A percentile compares a stretch with the other conserved stretches of the same genome.
phyloP scores from a whole-genome alignment of 129 eudicot species.

The Cynara cardunculus region DNA sequence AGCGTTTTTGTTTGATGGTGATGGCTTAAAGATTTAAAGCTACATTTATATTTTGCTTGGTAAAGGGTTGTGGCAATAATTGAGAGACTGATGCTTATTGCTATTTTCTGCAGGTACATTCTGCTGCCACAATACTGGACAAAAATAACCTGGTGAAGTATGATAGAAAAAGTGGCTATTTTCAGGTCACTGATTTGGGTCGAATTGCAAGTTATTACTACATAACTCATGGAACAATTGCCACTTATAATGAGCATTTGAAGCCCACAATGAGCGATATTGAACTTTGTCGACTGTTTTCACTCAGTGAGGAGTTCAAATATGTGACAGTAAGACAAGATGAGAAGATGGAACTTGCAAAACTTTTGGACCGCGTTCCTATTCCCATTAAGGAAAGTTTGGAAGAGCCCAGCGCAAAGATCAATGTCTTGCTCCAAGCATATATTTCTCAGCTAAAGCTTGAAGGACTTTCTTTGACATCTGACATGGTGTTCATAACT shows the following conservation, averaged over 20 bases:
- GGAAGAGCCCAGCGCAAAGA: constrained; percentile 97
- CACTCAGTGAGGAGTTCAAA: constrained; percentile 95
- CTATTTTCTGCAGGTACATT: constrained; percentile 63
- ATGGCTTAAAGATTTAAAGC: not conserved
- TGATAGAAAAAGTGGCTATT: constrained; percentile 94
- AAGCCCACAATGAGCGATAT: constrained; percentile 98
- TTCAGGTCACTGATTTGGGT: constrained; percentile 95
- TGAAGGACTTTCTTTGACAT: constrained; percentile 83
- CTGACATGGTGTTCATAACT: constrained; percentile 94
- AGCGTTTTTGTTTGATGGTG: not conserved
- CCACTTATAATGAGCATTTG: constrained; percentile 95
- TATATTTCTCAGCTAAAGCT: constrained; percentile 91
- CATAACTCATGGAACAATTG: constrained; percentile 88
- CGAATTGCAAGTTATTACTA: constrained; percentile 94
- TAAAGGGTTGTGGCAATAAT: not conserved
- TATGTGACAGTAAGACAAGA: constrained; percentile 93
- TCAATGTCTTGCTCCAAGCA: constrained; percentile 85
- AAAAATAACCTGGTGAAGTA: constrained; percentile 84
- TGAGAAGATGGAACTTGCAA: constrained; percentile 93
- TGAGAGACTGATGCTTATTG: not conserved
- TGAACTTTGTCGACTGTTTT: constrained; percentile 88
- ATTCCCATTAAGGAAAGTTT: constrained; percentile 87
- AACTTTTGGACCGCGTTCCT: constrained; percentile 91
- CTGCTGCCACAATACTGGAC: constrained; percentile 82
- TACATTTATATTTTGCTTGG: not conserved